A percentile compares a stretch with the other conserved stretches of the same genome.
Conservation (phyloP, 2,329 filamentous ascomycete genomes). For the Penicillium digitatum region DNA sequence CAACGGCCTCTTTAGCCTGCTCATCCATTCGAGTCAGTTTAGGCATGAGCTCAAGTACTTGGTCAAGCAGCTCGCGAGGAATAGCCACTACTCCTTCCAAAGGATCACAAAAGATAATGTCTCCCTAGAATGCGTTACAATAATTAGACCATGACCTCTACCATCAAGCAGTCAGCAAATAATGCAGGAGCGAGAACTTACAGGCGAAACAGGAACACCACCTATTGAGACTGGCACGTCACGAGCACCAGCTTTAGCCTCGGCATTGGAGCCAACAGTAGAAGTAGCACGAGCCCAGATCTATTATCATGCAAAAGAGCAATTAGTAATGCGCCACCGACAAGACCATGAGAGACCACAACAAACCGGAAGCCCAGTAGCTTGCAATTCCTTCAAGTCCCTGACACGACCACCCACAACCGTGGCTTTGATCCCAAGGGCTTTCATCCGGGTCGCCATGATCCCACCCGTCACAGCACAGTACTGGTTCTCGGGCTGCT, state of each 20-base stretch:
- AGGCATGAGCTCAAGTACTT: conserved; percentile 60
- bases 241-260: conserved; percentile 41
- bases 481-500: conserved; percentile 60
- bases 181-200: conserved; percentile 22
- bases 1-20: conserved; percentile 62
- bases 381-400: conserved; percentile 60
- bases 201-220: conserved; percentile 42
- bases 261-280: conserved; percentile 45
- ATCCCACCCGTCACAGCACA: conserved; percentile 75
- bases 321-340: conserved; percentile 7
- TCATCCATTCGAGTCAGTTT: conserved; percentile 52
- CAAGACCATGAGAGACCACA: neutral
- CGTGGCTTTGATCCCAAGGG: conserved; percentile 57
- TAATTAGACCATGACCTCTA: neutral
- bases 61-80: conserved; percentile 56
- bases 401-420: conserved; percentile 66
- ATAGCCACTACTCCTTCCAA: conserved; percentile 67
- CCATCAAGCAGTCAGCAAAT: neutral
- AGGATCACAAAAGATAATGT: conserved; percentile 67
- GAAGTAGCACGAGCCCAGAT: conserved; percentile 44
- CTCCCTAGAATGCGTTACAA: conserved; percentile 44
- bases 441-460: conserved; percentile 66
- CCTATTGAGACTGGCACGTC: conserved; percentile 41
- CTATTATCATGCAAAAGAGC: conserved; percentile 21
- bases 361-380: conserved; percentile 53